These are phyloP conservation scores for Aspergillus aculeatinus DNA, from an alignment of 2,329 filamentous ascomycete genomes.

Conservation along the genomic window DNA sequence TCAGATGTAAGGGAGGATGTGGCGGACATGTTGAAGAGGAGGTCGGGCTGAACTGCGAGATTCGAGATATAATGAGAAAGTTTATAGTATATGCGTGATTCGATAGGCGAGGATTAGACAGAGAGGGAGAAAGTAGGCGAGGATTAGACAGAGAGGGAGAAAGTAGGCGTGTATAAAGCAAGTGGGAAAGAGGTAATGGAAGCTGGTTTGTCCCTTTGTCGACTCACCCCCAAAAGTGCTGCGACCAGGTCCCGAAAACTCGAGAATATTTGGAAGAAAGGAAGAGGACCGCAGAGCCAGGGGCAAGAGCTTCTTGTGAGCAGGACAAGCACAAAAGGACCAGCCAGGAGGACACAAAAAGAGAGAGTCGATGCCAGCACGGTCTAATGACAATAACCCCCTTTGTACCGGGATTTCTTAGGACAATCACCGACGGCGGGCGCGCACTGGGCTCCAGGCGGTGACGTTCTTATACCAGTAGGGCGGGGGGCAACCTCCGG, in stretches of 20 bases:
- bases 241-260: background rate
- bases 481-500: background rate
- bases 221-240: background rate
- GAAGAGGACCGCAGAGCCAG: background rate
- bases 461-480: conserved; percentile 19
- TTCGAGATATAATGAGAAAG: background rate
- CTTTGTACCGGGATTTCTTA: background rate
- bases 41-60: background rate
- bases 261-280: background rate
- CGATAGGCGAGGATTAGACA: background rate
- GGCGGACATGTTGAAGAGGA: conserved; percentile 28
- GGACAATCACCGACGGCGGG: conserved; percentile 5
- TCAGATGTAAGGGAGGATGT: conserved; percentile 41
- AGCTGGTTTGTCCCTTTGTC: background rate
- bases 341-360: background rate
- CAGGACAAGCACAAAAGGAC: background rate
- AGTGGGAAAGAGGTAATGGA: background rate
- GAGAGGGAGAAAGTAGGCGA: background rate
- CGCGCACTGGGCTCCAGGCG: conserved; percentile 18
- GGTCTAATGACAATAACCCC: background rate
- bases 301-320: background rate
- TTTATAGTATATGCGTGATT: conserved; percentile 1
- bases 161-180: background rate
- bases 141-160: background rate
- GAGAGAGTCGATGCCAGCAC: background rate